These are phyloP conservation scores for Cynara cardunculus DNA, from an alignment of 129 eudicot genomes.

Conservation along the genomic window DNA sequence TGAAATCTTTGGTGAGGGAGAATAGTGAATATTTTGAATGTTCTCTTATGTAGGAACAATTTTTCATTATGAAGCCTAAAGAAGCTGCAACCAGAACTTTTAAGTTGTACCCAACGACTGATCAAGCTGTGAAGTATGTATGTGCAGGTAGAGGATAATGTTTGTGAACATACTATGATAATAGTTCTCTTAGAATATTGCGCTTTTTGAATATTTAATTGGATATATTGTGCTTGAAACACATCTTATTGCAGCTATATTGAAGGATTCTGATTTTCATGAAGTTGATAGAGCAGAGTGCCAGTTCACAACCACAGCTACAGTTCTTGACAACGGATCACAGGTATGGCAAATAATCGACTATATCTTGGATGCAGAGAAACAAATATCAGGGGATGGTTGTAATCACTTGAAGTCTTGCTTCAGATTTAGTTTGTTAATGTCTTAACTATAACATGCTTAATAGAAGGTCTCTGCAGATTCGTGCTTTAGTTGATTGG, in stretches of 20 bases:
- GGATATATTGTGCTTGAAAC: not conserved
- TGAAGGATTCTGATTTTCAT: conserved; percentile 79
- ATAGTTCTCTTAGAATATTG: not conserved
- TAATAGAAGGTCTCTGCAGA: not conserved
- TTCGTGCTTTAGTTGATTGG: not conserved
- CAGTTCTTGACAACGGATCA: conserved; percentile 83
- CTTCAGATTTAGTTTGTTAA: not conserved
- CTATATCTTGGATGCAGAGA: not conserved
- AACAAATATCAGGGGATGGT: not conserved
- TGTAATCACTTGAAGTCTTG: not conserved
- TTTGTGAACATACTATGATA: not conserved
- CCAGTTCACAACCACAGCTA: conserved; percentile 89
- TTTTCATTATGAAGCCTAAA: conserved; percentile 76
- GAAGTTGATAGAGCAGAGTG: conserved; percentile 93
- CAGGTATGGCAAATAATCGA: conserved; percentile 44
- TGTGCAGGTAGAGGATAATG: conserved; percentile 51
- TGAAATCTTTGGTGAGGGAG: not conserved
- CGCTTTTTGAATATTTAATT: not conserved
- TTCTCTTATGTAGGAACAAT: conserved; percentile 63
- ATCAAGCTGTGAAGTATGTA: conserved; percentile 80
- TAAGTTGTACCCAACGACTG: conserved; percentile 64
- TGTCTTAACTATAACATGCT: not conserved
- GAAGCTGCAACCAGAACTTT: conserved; percentile 50
- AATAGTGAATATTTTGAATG: not conserved
- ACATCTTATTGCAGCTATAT: conserved; percentile 62